These are phyloP conservation scores for Penicillium goetzii DNA, from an alignment of 495 filamentous ascomycete species.

Conservation along the genomic window DNA sequence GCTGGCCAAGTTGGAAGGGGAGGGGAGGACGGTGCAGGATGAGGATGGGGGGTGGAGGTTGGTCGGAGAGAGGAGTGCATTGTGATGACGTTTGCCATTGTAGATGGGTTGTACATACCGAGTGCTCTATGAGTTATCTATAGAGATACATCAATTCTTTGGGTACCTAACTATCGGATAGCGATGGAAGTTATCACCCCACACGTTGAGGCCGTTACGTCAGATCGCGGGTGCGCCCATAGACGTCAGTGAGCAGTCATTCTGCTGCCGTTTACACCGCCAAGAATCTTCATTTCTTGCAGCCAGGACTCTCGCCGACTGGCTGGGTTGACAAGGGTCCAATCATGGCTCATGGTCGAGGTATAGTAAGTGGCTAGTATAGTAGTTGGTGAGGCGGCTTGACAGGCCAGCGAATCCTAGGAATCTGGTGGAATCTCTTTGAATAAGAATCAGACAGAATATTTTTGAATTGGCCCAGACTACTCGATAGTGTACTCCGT, in stretches of 20 bases:
- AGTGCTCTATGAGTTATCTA: not conserved
- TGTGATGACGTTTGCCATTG: conserved; percentile 22
- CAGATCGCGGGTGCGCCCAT: not conserved
- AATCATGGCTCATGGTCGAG: conserved; percentile 7
- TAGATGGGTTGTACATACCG: not conserved
- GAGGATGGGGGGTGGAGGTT: conserved; percentile 59
- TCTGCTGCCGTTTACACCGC: not conserved
- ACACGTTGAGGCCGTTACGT: no score
- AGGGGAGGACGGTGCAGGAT: conserved; percentile 61
- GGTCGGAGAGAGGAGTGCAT: conserved; percentile 36
- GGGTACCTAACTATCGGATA: not conserved
- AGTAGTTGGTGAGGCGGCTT: not conserved
- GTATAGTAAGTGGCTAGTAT: conserved; percentile 1
- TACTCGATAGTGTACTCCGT: not conserved
- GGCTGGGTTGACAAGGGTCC: conserved; percentile 5
- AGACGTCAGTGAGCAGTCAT: conserved; percentile 29
- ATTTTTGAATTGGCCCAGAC: not conserved
- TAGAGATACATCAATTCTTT: not conserved
- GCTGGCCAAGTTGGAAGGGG: conserved; percentile 67
- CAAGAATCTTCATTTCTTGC: not conserved
- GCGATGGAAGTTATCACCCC: not conserved
- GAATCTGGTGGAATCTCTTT: not conserved
- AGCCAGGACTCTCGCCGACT: not conserved
- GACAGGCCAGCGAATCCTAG: conserved; percentile 7
- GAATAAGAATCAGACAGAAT: not conserved